These are phyloP conservation scores for Tinospora cordifolia DNA, from an alignment of 164 flowering plant species.

Conservation along the genomic window DNA sequence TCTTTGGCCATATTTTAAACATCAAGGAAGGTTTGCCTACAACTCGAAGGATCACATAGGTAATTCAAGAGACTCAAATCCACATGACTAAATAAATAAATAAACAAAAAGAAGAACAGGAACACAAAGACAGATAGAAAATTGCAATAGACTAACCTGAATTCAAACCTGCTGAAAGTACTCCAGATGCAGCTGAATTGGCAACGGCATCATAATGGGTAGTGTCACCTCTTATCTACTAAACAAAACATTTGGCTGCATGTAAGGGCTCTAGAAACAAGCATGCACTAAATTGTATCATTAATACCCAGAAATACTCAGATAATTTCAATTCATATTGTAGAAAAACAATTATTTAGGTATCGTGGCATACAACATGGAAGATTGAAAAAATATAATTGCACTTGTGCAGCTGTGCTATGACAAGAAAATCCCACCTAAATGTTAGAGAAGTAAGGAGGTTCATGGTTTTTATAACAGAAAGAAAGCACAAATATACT, in stretches of 20 bases:
- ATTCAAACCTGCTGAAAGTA: constrained; percentile 76
- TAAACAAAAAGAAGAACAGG: no score
- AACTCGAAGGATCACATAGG: no score
- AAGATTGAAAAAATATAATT: not conserved
- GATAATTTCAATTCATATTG: not conserved
- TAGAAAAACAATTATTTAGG: not conserved
- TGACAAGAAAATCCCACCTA: not conserved
- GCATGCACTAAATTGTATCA: not conserved
- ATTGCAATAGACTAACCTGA: constrained; percentile 50
- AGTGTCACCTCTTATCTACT: constrained; percentile 92
- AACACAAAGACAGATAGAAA: not conserved
- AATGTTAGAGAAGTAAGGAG: not conserved
- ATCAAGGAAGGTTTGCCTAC: no score
- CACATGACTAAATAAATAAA: no score
- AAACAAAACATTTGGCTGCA: constrained; percentile 13
- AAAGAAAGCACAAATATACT: not conserved
- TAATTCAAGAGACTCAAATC: no score
- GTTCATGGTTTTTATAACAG: not conserved
- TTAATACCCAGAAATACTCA: not conserved
- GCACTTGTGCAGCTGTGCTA: not conserved
- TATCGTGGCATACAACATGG: not conserved
- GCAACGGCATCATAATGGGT: constrained; percentile 97
- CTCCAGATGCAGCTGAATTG: constrained; percentile 93
- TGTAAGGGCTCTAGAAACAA: constrained; percentile 7
- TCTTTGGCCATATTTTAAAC: no score